Base-by-base conservation (phyloP, 225 moss, liverwort and hornwort species). In the Pleurozium schreberi region DNA sequence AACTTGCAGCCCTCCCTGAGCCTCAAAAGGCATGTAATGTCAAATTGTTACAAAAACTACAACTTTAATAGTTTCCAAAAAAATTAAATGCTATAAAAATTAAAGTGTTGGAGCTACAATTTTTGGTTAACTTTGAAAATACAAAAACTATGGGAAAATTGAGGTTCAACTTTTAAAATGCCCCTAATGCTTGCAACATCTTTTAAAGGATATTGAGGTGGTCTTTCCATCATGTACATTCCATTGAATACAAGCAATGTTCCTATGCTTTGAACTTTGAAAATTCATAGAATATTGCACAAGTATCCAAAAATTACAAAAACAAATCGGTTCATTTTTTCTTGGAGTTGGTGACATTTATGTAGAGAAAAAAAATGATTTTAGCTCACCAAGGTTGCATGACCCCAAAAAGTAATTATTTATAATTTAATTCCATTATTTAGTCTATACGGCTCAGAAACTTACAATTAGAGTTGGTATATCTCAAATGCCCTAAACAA, bases 201-300 rank as follows among this genome's bases (percentile, higher is more conserved):
- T 61, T 27, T 26, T 28, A 28, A 61, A 5, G 6, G 1, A 30
- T 64, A 33, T 3, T 36, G 9, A 53, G 17, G 34, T 8, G 34
- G 65, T 5, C 65, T 65, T 65, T 3, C 36, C 10, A 65, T 36
- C 31, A 65, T 11, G 36, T 19, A 20, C 22, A 68, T 68, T 68
- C 3, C 0, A 0, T n/a, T 68, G 12, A 68, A n/a, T 3, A 17
- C 11, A 68, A 23, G 3, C 1, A 0, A 0, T 3, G 8, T 25
- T 70, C 8, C 8, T 42, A 14, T 70, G 13, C 42, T 70, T 42
- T 70, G 42, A 26, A 42, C 26, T 70, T 14, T 42, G 3, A 42
- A 66, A 69, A 69, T 68, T 1, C 49, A 0, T 68, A 68, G 23
- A 68, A 23, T 68, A 40, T 18, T 14, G 23, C 14, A 14, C 5